A percentile compares a stretch with the other conserved stretches of the same genome.
phyloP scores from a whole-genome alignment of 176 grass and related monocot species.

The Carex scoparia region DNA sequence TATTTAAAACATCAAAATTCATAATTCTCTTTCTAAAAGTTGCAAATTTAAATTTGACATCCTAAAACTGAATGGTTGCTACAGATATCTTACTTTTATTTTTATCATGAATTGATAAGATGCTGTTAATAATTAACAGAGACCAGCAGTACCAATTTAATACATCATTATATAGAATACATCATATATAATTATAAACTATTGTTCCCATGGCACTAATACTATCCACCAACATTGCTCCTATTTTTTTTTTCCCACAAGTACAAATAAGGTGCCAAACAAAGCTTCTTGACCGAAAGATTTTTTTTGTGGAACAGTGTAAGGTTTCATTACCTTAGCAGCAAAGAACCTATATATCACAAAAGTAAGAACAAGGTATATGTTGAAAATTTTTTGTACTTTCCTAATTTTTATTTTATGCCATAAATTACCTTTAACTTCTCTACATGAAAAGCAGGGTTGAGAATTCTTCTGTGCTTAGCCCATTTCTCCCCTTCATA shows the following conservation, averaged over 20 bases:
- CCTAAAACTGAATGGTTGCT: background rate
- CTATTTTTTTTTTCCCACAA: background rate
- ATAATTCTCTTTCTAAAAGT: background rate
- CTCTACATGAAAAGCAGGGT: slow-evolving; percentile 68
- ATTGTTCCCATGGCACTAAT: too few relatives aligned
- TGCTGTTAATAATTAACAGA: too few relatives aligned
- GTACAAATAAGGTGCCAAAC: background rate
- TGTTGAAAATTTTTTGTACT: background rate
- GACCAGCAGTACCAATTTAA: too few relatives aligned
- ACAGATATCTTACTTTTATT: background rate
- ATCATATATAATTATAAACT: too few relatives aligned
- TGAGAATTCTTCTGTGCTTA: slow-evolving; percentile 63
- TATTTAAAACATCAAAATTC: background rate
- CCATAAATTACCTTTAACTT: slow-evolving; percentile 55
- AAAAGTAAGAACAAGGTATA: background rate
- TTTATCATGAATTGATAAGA: background rate
- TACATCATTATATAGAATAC: too few relatives aligned
- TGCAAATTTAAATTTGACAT: background rate
- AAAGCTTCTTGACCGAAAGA: background rate
- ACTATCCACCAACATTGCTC: background rate
- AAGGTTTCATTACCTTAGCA: too few relatives aligned
- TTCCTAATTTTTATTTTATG: background rate
- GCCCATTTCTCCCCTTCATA: slow-evolving; percentile 74
- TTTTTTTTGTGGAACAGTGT: background rate
- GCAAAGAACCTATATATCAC: background rate